Base-by-base conservation (phyloP, 768 basidiomycete genomes). In the Xerocomellus intermedius region DNA sequence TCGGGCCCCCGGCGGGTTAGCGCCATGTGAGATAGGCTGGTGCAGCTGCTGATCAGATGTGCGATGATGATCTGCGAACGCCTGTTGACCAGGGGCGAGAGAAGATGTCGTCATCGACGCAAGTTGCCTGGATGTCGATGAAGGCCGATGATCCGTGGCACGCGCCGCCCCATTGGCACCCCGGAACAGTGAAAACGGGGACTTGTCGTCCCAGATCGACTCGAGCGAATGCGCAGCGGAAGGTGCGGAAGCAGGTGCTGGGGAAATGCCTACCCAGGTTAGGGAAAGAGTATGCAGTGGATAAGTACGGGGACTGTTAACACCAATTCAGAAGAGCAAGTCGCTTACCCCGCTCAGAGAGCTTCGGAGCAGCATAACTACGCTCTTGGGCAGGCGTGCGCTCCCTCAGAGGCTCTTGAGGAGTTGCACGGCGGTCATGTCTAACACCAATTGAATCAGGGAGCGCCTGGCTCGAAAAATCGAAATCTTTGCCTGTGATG, bases 191-290 rank as follows among this genome's bases (percentile, higher is more conserved):
- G 87, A 87, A 66, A 89, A 87, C 0, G 82, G 82, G 12, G 89
- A 89, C 67, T 81, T 87, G 75, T 91, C 86, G 50, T 89, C 85
- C 90, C 90, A 92, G 64, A 91, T 83, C 14, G 88, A 82, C 62
- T 90, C 87, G 36, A 87, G 74, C 19, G 85, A 84, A 38, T 78
- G 73, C 8, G 70, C 68, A 16, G n/a, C 53, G 10, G 58, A 48
- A 28, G 55, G 42, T 0, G 42, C 33, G n/a, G 57, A 42, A 47
- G 77, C 64, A 58, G 73, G 74, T 60, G 73, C 75, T 76, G 72
- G 64, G 54, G 68, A 64, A 22, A 66, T 60, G 42, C 60, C 70
- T 67, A 47, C 24, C 39, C 59, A 17, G 10, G 47, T 37, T 41
- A 41, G 59, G 46, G 50, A 46, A 54, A 33, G 60, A 66, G 47